phyloP scores from a whole-genome alignment of 192 early-diverging fungal genomes.

The Coemansia sp. region DNA sequence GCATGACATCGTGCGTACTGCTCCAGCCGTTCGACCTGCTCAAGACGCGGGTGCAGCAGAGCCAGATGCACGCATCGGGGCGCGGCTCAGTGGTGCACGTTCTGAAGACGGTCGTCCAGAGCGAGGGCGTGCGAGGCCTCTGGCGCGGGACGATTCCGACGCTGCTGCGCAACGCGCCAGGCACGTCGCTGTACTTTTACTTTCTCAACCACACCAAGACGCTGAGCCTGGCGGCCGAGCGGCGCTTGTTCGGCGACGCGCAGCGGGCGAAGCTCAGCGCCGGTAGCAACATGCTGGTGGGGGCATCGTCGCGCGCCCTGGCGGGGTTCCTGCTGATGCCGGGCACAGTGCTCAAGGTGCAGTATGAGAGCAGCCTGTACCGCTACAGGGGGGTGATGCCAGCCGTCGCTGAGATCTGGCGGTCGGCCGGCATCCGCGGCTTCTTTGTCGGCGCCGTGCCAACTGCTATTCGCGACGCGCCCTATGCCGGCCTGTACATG shows the following conservation, averaged over 20 bases:
- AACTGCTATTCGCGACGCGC: slow-evolving; percentile 85
- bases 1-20: slow-evolving; percentile 69
- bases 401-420: slow-evolving; percentile 67
- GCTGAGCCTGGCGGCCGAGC: slow-evolving; percentile 21
- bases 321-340: slow-evolving; percentile 92
- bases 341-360: slow-evolving; percentile 86
- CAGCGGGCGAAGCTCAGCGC: slow-evolving; percentile 46
- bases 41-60: slow-evolving; percentile 76
- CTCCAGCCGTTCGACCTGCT: slow-evolving; percentile 90
- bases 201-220: slow-evolving; percentile 50
- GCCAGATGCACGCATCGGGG: slow-evolving; percentile 6
- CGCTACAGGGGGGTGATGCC: slow-evolving; percentile 68
- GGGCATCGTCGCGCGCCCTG: slow-evolving; percentile 64
- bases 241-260: slow-evolving; percentile 8
- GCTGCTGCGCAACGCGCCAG: slow-evolving; percentile 47
- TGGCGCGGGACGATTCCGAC: slow-evolving; percentile 52
- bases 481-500: slow-evolving; percentile 87
- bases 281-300: slow-evolving; percentile 67
- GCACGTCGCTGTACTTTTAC: slow-evolving; percentile 62
- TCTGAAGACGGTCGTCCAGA: slow-evolving; percentile 57
- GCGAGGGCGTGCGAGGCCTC: slow-evolving; percentile 45
- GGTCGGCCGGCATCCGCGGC: slow-evolving; percentile 66
- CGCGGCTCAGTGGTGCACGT: background rate
- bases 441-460: slow-evolving; percentile 85
- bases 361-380: slow-evolving; percentile 88